Conservation (phyloP, 1,284 basidiomycete genomes). For the Xerocomus tenax region DNA sequence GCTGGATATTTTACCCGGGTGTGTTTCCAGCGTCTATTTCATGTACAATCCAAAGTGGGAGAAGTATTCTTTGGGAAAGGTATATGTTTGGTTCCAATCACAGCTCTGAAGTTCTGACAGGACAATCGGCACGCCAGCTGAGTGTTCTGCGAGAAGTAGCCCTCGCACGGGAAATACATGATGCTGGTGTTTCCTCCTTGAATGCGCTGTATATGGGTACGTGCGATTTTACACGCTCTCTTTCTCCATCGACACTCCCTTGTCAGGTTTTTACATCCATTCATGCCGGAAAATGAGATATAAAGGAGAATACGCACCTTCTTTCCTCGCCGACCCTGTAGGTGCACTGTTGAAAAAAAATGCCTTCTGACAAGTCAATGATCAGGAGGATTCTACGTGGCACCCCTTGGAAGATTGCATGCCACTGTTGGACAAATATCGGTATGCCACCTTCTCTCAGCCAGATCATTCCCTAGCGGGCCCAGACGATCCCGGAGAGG, state of each 20-base stretch:
- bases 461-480: slow-evolving; percentile 46
- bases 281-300: slow-evolving; percentile 94
- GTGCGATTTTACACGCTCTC: slow-evolving; percentile 14
- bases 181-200: slow-evolving; percentile 59
- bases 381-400: slow-evolving; percentile 70
- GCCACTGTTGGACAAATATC: slow-evolving; percentile 53
- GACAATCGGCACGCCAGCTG: slow-evolving; percentile 41
- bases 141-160: slow-evolving; percentile 75
- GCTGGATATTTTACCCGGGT: slow-evolving; percentile 82
- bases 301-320: slow-evolving; percentile 88
- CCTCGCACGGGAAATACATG: slow-evolving; percentile 63
- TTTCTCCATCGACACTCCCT: background rate
- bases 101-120: slow-evolving; percentile 2
- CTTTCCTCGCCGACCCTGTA: slow-evolving; percentile 83
- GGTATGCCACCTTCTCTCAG: slow-evolving; percentile 61
- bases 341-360: slow-evolving; percentile 14
- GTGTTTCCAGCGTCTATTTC: slow-evolving; percentile 94
- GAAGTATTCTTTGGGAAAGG: slow-evolving; percentile 76
- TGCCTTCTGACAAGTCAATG: slow-evolving; percentile 4
- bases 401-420: slow-evolving; percentile 56
- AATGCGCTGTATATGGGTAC: slow-evolving; percentile 77
- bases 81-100: slow-evolving; percentile 22
- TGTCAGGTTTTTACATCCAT: slow-evolving; percentile 81
- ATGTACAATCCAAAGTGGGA: slow-evolving; percentile 82
- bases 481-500: slow-evolving; percentile 20